Conservation (phyloP, 352 stramenopile species). For the Phytopythium boreale region DNA sequence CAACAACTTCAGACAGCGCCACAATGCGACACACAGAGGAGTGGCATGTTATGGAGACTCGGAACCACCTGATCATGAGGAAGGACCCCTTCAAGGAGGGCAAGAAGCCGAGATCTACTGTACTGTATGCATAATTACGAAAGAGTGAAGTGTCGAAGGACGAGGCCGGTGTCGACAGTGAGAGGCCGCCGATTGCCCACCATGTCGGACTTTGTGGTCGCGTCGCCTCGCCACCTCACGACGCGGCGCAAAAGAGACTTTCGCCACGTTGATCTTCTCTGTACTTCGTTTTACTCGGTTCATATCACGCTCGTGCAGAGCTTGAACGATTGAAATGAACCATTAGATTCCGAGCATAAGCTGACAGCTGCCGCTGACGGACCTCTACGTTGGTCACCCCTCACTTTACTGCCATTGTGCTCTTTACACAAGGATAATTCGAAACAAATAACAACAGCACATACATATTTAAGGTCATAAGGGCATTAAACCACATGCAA, state of each 20-base stretch:
- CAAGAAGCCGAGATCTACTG: too few relatives aligned
- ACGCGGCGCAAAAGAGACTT: constrained; percentile 1
- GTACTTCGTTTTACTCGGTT: neutral
- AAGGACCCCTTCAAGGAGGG: neutral
- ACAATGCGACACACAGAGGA: neutral
- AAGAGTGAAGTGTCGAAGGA: neutral
- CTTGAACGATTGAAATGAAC: neutral
- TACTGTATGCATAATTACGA: neutral
- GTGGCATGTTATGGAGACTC: neutral
- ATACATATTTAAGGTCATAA: neutral
- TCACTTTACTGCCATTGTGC: neutral
- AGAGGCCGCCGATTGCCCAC: neutral
- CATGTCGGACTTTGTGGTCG: neutral
- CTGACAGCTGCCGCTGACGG: neutral
- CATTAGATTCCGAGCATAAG: neutral
- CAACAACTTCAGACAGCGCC: neutral
- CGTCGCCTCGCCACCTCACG: neutral
- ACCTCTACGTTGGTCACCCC: constrained; percentile 1
- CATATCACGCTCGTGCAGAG: neutral
- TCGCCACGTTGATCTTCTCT: neutral
- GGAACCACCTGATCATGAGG: neutral
- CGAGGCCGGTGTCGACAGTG: neutral
- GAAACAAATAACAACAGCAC: neutral
- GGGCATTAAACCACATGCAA: neutral
- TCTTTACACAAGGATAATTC: neutral